phyloP scores from a whole-genome alignment of 2,329 filamentous ascomycete genomes.

The Colletotrichum sp. region DNA sequence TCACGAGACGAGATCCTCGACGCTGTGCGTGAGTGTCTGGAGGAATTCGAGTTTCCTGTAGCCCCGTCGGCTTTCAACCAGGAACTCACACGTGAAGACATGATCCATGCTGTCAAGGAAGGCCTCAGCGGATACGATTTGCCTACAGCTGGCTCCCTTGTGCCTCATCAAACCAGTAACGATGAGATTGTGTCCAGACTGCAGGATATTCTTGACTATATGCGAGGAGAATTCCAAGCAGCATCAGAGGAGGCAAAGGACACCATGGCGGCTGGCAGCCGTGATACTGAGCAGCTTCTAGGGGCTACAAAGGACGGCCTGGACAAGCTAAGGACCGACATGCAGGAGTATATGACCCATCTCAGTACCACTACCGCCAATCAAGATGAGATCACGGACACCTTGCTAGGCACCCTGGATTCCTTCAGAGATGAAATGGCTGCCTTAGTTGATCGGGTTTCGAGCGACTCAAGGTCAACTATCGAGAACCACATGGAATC shows the following conservation, averaged over 20 bases:
- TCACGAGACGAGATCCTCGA: conserved; percentile 84
- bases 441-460: conserved; percentile 57
- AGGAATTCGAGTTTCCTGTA: conserved; percentile 80
- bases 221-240: conserved; percentile 64
- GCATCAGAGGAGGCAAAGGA: conserved; percentile 73
- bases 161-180: conserved; percentile 45
- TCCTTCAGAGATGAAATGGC: conserved; percentile 71
- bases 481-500: conserved; percentile 85
- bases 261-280: conserved; percentile 78
- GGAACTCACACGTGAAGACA: conserved; percentile 65
- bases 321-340: conserved; percentile 78
- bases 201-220: conserved; percentile 68
- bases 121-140: conserved; percentile 59
- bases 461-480: conserved; percentile 65
- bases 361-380: conserved; percentile 66
- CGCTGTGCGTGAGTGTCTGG: conserved; percentile 84
- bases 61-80: conserved; percentile 58
- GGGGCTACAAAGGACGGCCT: conserved; percentile 88
- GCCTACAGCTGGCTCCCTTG: conserved; percentile 41
- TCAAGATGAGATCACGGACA: conserved; percentile 81
- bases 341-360: conserved; percentile 81
- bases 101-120: conserved; percentile 68
- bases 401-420: conserved; percentile 69
- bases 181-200: conserved; percentile 61
- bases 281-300: conserved; percentile 86